A percentile compares a stretch with the other conserved stretches of the same genome.
Evolutionary conservation across 805 yeast species (phyloP).

Genomic region (Metahyphopichia silvanorum): DNA sequence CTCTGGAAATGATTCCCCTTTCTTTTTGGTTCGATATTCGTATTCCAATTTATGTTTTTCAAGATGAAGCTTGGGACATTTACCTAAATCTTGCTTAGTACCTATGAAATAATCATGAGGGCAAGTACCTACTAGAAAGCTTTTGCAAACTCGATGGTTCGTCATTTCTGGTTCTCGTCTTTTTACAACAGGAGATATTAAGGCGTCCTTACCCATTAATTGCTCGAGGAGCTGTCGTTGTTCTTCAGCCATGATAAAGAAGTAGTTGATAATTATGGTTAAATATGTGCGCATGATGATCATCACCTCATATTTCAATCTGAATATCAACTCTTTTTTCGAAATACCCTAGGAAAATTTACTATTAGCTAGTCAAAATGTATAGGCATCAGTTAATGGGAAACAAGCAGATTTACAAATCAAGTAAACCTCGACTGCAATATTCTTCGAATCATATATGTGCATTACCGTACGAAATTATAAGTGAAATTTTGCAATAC

Average conservation of each 20-base stretch:
- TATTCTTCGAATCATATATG: conserved; percentile 32
- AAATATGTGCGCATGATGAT: too few species aligned
- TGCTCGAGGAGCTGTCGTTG: conserved; percentile 75
- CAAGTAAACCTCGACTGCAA: conserved; percentile 7
- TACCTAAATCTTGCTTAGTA: conserved; percentile 80
- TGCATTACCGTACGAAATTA: conserved; percentile 43
- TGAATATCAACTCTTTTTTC: too few species aligned
- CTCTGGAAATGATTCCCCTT: conserved; percentile 45
- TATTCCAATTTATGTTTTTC: conserved; percentile 73
- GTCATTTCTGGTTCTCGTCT: conserved; percentile 41
- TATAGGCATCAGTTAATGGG: conserved; percentile 43
- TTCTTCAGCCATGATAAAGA: conserved; percentile 59
- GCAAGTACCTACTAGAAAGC: conserved; percentile 81
- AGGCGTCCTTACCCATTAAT: conserved; percentile 68
- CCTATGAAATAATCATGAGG: conserved; percentile 80
- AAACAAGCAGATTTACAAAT: conserved; percentile 19
- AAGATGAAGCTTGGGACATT: conserved; percentile 71
- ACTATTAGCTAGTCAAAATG: too few species aligned
- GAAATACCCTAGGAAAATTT: too few species aligned
- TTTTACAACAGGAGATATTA: conserved; percentile 28
- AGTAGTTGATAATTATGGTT: too few species aligned
- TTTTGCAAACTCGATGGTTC: conserved; percentile 62
- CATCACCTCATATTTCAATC: too few species aligned
- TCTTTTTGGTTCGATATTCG: conserved; percentile 44
- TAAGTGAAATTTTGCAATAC: conserved; percentile 29